Base-by-base conservation (phyloP, 768 basidiomycete species). In the Tephrocybe sp. region DNA sequence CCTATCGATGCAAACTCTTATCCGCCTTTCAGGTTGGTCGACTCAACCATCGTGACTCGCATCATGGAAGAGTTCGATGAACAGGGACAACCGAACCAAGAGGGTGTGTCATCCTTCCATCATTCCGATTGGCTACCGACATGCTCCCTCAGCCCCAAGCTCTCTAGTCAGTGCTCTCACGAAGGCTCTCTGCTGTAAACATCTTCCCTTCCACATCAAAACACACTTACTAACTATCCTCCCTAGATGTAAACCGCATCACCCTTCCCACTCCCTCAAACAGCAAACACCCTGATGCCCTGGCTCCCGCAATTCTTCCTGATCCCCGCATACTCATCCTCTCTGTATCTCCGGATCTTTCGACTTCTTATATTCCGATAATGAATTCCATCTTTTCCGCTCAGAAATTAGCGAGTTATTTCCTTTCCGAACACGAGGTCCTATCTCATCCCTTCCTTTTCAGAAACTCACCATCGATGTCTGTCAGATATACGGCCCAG, bases 381-480 rank as follows among this genome's bases (percentile, higher is more conserved):
- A 99, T 99, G 97, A 98, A 98, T 65, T 87, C 94, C 48, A 98
- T 98, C 43, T 99, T 99, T 70, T 94, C 95, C 14, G 97, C 97
- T 4, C 97, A 99, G 68, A 99, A 99, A 73, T 76, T 93, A 58
- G 96, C 91, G 56, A 59, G 86, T 46, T 48, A 31, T 36, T 23
- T 45, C 36, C 40, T 17, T 34, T 35, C n/a, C 3, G 13, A 31
- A 50, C 39, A 35, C 14, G 34, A 41, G 34, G 41, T 53, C 5
- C 38, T 5, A 5, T 48, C 41, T 39, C 38, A 41, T 17, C 30
- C n/a, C 22, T 33, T 39, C 31, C 34, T 39, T 42, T 20, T 36
- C 65, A 98, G 96, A 95, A 92, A 84, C 89, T 96, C 16, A 91
- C 90, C 2, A 96, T 99, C 61, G 97, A 99, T 64, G 91, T 97